A percentile compares a stretch with the other conserved stretches of the same genome.
Evolutionary conservation across 1,139 yeast species (phyloP).

Genomic region (Sugiyamaella novakii): DNA sequence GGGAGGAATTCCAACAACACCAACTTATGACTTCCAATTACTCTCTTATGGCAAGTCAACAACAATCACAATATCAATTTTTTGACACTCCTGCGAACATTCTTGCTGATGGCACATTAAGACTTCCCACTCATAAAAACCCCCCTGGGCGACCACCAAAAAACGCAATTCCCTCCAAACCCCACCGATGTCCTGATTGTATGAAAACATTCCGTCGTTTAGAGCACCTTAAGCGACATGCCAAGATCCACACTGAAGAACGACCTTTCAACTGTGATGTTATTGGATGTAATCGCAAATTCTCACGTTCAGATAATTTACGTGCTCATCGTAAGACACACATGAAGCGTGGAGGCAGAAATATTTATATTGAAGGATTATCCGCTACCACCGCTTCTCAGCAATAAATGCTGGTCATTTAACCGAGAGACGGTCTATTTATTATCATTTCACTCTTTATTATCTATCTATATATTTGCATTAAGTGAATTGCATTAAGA

Average conservation of each 20-base stretch:
- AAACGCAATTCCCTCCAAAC: constrained; percentile 6
- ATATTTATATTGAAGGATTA: constrained; percentile 45
- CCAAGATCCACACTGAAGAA: constrained; percentile 85
- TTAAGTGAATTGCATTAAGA: too few species aligned
- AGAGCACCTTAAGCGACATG: constrained; percentile 89
- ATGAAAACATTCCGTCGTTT: constrained; percentile 89
- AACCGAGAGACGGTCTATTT: too few species aligned
- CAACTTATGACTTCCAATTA: neutral
- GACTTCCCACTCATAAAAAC: constrained; percentile 3
- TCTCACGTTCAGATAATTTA: constrained; percentile 76
- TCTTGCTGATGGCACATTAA: constrained; percentile 13
- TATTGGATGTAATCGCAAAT: constrained; percentile 66
- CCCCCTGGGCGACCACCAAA: constrained; percentile 13
- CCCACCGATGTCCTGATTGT: constrained; percentile 31
- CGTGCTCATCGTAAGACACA: constrained; percentile 79
- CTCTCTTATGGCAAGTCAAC: constrained; percentile 7
- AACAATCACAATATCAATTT: constrained; percentile 7
- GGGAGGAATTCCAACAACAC: neutral
- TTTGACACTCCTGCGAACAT: constrained; percentile 12
- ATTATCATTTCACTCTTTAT: too few species aligned
- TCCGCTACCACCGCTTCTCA: too few species aligned
- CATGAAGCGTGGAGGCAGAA: constrained; percentile 53
- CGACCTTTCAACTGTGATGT: constrained; percentile 79
- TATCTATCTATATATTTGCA: too few species aligned
- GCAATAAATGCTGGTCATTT: too few species aligned